Conservation (phyloP, 108 stramenopile genomes). For the Nitzschia sp. region DNA sequence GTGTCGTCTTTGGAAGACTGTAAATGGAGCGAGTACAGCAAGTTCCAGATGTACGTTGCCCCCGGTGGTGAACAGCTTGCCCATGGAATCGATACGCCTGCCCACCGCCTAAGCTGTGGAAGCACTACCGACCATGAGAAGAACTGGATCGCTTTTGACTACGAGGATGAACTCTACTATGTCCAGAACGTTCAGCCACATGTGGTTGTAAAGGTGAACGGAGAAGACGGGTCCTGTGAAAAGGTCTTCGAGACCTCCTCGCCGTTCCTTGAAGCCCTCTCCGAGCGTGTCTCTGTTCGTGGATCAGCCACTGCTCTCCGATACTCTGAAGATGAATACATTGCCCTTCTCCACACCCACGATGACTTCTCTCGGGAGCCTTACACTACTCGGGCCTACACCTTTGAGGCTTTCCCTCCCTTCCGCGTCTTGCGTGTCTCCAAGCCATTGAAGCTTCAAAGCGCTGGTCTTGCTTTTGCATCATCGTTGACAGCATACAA, state of each 20-base stretch:
- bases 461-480: conserved; percentile 12
- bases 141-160: conserved; percentile 23
- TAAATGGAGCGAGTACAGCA: conserved; percentile 25
- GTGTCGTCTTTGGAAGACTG: neutral
- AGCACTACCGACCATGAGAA: conserved; percentile 15
- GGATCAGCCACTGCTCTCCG: conserved; percentile 14
- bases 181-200: conserved; percentile 17
- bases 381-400: conserved; percentile 16
- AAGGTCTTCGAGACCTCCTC: conserved; percentile 14
- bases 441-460: conserved; percentile 19
- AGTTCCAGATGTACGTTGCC: conserved; percentile 20
- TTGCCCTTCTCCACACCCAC: conserved; percentile 17
- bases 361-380: conserved; percentile 9
- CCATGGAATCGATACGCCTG: conserved; percentile 8
- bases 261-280: conserved; percentile 6
- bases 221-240: conserved; percentile 11
- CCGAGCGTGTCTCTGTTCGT: conserved; percentile 13
- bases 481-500: conserved; percentile 6
- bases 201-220: conserved; percentile 14
- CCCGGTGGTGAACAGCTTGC: conserved; percentile 21
- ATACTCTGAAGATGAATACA: conserved; percentile 14
- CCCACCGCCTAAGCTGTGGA: conserved; percentile 14
- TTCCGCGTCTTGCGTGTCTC: conserved; percentile 19
- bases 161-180: conserved; percentile 21
- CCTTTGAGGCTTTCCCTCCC: conserved; percentile 14